Percentiles rank a stretch among this genome's conserved stretches.
Conservation (phyloP, 495 filamentous ascomycete genomes). For the Acidiella bohemica region DNA sequence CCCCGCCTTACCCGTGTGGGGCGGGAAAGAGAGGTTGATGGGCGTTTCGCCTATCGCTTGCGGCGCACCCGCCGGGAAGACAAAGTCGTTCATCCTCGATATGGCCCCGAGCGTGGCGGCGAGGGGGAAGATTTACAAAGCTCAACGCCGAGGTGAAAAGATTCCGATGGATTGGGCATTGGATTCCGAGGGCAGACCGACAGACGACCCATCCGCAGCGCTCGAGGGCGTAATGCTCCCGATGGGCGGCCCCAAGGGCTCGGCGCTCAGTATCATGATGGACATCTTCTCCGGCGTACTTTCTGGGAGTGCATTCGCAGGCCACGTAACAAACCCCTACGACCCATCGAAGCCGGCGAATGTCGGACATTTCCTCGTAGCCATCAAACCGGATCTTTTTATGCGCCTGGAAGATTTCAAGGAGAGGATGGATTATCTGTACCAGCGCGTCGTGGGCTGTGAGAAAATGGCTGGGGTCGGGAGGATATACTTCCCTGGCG, state of each 20-base stretch:
- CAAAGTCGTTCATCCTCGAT: slow-evolving; percentile 54
- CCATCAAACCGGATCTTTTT: slow-evolving; percentile 65
- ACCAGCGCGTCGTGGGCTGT: slow-evolving; percentile 46
- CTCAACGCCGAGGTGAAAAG: slow-evolving; percentile 53
- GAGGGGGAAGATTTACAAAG: slow-evolving; percentile 65
- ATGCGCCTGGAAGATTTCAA: slow-evolving; percentile 56
- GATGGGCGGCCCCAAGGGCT: slow-evolving; percentile 68
- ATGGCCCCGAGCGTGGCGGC: slow-evolving; percentile 67
- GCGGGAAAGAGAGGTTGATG: slow-evolving; percentile 51
- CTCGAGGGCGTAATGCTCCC: slow-evolving; percentile 63
- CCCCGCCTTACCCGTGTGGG: slow-evolving; percentile 61
- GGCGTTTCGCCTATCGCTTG: slow-evolving; percentile 68
- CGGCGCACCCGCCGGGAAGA: slow-evolving; percentile 50
- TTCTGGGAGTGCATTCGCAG: slow-evolving; percentile 57
- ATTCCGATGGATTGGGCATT: slow-evolving; percentile 65
- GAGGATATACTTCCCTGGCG: slow-evolving; percentile 64
- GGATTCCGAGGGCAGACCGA: slow-evolving; percentile 52
- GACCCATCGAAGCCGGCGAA: slow-evolving; percentile 53
- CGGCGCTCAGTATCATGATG: slow-evolving; percentile 65
- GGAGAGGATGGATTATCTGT: slow-evolving; percentile 55
- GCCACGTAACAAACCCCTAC: slow-evolving; percentile 58
- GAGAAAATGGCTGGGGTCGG: slow-evolving; percentile 60
- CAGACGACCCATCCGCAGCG: slow-evolving; percentile 52
- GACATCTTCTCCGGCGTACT: slow-evolving; percentile 71
- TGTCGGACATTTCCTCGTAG: slow-evolving; percentile 64